These are phyloP conservation scores for Boechera retrofracta DNA, from an alignment of 345 rosid genomes.

Conservation along the genomic window DNA sequence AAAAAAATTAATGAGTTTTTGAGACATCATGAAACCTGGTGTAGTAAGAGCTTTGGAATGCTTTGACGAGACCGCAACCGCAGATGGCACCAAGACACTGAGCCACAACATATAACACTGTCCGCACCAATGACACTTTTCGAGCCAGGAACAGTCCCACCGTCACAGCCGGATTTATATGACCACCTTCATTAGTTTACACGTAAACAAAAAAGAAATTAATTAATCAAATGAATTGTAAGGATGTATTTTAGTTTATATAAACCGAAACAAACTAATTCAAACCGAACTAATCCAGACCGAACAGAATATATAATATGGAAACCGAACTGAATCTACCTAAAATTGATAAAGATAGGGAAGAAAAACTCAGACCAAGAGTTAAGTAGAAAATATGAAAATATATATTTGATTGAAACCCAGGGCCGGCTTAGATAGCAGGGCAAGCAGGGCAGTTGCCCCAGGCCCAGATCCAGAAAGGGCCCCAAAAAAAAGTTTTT, in stretches of 20 bases:
- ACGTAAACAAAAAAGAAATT: neutral
- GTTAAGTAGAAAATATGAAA: neutral
- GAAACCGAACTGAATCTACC: neutral
- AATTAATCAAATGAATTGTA: neutral
- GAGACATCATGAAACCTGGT: slow-evolving; percentile 28
- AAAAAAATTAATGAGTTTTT: neutral
- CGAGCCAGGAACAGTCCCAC: slow-evolving; percentile 63
- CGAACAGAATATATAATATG: neutral
- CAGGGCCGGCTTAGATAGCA: no score
- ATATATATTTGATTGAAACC: no score
- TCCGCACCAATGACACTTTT: slow-evolving; percentile 59
- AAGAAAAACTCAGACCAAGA: neutral
- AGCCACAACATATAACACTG: slow-evolving; percentile 64
- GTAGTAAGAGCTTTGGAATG: slow-evolving; percentile 67
- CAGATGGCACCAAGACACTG: slow-evolving; percentile 77
- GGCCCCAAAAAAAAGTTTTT: no score
- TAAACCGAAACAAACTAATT: neutral
- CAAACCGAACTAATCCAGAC: neutral
- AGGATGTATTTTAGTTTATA: neutral
- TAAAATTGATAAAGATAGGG: neutral
- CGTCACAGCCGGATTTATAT: slow-evolving; percentile 73
- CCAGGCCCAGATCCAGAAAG: no score
- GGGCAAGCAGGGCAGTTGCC: no score
- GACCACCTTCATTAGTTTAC: slow-evolving; percentile 54
- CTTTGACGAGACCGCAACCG: slow-evolving; percentile 69